phyloP scores from a whole-genome alignment of 2,329 filamentous ascomycete genomes.

The Exophiala mesophila region DNA sequence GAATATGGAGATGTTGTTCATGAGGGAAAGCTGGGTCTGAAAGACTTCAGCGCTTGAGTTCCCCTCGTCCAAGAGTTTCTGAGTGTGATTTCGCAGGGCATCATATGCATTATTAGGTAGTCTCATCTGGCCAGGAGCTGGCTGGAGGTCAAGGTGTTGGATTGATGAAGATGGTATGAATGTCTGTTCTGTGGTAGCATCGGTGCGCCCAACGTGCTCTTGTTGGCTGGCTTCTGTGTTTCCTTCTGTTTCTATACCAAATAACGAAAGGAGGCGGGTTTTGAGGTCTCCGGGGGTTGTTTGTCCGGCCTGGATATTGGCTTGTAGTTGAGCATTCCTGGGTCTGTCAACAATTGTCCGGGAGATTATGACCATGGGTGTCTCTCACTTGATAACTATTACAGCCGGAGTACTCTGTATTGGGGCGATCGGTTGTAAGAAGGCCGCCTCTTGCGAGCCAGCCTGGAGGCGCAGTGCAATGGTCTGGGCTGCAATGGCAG shows the following conservation, averaged over 20 bases:
- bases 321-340: slow-evolving; percentile 69
- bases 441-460: slow-evolving; percentile 74
- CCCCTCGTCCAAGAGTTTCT: slow-evolving; percentile 19
- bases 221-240: slow-evolving; percentile 2
- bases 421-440: slow-evolving; percentile 76
- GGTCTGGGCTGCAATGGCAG: slow-evolving; percentile 48
- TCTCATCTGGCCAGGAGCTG: slow-evolving; percentile 20
- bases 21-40: slow-evolving; percentile 12
- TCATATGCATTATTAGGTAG: slow-evolving; percentile 27
- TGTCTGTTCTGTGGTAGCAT: too few species aligned
- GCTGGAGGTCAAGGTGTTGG: slow-evolving; percentile 18
- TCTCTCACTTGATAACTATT: slow-evolving; percentile 67
- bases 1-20: slow-evolving; percentile 21
- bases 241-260: slow-evolving; percentile 29
- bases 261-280: slow-evolving; percentile 46
- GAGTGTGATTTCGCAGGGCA: slow-evolving; percentile 21
- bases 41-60: slow-evolving; percentile 13
- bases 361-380: not conserved
- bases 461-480: slow-evolving; percentile 66
- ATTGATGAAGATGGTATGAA: slow-evolving; percentile 2
- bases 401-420: slow-evolving; percentile 73
- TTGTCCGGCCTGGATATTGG: slow-evolving; percentile 61
- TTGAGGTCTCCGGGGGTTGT: slow-evolving; percentile 63
- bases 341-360: slow-evolving; percentile 6
- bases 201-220: slow-evolving; percentile 2